These are phyloP conservation scores for Arthroderma sp. DNA, from an alignment of 2,329 filamentous ascomycete genomes.

Conservation along the genomic window DNA sequence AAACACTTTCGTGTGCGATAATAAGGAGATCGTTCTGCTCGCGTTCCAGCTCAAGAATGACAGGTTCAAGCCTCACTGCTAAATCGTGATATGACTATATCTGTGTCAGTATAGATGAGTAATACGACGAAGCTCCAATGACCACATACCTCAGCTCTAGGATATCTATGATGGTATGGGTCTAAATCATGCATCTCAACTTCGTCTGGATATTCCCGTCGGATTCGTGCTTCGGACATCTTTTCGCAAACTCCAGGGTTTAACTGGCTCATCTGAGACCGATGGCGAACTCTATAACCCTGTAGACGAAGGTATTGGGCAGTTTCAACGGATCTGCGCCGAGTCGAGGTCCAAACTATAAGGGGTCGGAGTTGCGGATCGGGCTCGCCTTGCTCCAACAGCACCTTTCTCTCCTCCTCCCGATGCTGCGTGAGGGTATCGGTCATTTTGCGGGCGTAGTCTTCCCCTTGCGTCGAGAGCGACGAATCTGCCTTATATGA, in stretches of 20 bases:
- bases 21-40: slow-evolving; percentile 97
- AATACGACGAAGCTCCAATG: slow-evolving; percentile 5
- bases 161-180: slow-evolving; percentile 94
- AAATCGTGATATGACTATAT: slow-evolving; percentile 88
- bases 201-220: slow-evolving; percentile 75
- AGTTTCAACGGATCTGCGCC: slow-evolving; percentile 81
- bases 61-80: slow-evolving; percentile 92
- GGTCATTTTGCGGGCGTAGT: slow-evolving; percentile 76
- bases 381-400: slow-evolving; percentile 56
- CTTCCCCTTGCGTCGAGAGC: slow-evolving; percentile 64
- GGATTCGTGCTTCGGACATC: slow-evolving; percentile 72
- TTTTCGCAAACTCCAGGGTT: slow-evolving; percentile 95
- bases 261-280: slow-evolving; percentile 92
- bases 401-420: slow-evolving; percentile 61
- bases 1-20: slow-evolving; percentile 94
- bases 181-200: slow-evolving; percentile 85
- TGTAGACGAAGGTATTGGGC: slow-evolving; percentile 64
- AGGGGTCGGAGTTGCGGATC: slow-evolving; percentile 63
- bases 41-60: slow-evolving; percentile 91
- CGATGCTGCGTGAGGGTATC: slow-evolving; percentile 72
- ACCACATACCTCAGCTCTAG: slow-evolving; percentile 65
- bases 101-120: slow-evolving; percentile 35
- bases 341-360: slow-evolving; percentile 88
- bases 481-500: slow-evolving; percentile 85
- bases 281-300: slow-evolving; percentile 77